A percentile compares a stretch with the other conserved stretches of the same genome.
phyloP scores from a whole-genome alignment of 805 yeast species.

The Teunomyces lycoperdinae region DNA sequence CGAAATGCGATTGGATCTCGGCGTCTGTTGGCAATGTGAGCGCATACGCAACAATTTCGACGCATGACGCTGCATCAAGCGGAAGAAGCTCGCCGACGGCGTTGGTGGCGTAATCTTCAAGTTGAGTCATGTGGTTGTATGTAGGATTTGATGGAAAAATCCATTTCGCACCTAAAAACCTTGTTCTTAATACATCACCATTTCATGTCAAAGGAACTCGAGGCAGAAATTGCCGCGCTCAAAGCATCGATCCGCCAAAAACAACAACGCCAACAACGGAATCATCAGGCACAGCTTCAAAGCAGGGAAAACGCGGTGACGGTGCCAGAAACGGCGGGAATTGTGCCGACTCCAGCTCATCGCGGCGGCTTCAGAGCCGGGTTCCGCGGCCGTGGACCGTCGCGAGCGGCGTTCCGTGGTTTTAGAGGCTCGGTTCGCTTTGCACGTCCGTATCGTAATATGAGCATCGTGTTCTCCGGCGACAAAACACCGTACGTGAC shows the following conservation, averaged over 20 bases:
- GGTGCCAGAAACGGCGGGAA: too few relatives aligned
- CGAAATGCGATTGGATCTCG: slow-evolving; percentile 50
- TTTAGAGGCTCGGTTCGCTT: too few relatives aligned
- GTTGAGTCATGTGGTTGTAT: slow-evolving; percentile 9
- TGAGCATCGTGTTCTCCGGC: slow-evolving; percentile 25
- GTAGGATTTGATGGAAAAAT: neutral
- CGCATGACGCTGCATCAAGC: slow-evolving; percentile 53
- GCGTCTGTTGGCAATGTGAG: slow-evolving; percentile 44
- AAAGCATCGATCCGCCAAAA: slow-evolving; percentile 25
- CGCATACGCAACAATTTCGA: slow-evolving; percentile 55
- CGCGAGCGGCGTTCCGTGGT: too few relatives aligned
- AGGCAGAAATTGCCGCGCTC: slow-evolving; percentile 28
- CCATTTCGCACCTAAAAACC: neutral
- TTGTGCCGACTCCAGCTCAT: too few relatives aligned
- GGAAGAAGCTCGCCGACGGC: slow-evolving; percentile 46
- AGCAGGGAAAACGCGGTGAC: too few relatives aligned
- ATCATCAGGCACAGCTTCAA: neutral
- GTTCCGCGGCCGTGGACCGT: neutral
- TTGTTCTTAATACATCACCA: neutral
- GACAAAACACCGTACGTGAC: slow-evolving; percentile 19
- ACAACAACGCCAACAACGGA: slow-evolving; percentile 4
- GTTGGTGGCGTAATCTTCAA: slow-evolving; percentile 24
- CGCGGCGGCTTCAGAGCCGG: slow-evolving; percentile 3
- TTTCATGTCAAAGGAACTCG: slow-evolving; percentile 14
- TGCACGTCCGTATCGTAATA: slow-evolving; percentile 19